phyloP scores from a whole-genome alignment of 1,284 basidiomycete genomes.

The Tylopilus sp. region DNA sequence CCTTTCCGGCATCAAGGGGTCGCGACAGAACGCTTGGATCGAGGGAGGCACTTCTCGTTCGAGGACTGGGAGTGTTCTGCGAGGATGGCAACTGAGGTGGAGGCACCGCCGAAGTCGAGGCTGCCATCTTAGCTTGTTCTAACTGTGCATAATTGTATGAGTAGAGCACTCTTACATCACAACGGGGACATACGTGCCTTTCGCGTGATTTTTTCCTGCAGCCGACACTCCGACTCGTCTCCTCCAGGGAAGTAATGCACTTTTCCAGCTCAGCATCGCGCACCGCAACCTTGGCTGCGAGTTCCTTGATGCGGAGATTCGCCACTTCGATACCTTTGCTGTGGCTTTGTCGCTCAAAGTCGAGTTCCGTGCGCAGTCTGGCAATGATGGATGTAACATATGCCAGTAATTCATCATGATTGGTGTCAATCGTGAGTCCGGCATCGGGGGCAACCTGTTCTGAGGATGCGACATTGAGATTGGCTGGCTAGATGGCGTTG shows the following conservation, averaged over 20 bases:
- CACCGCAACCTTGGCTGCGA: slow-evolving; percentile 66
- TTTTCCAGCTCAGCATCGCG: slow-evolving; percentile 66
- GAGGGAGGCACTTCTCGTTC: slow-evolving; percentile 37
- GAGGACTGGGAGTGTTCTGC: slow-evolving; percentile 15
- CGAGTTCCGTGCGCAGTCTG: slow-evolving; percentile 54
- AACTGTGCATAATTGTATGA: slow-evolving; percentile 26
- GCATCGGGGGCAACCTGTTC: slow-evolving; percentile 23
- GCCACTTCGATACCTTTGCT: slow-evolving; percentile 50
- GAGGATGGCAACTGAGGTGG: background rate
- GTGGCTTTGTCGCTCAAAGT: slow-evolving; percentile 58
- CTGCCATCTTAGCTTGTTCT: slow-evolving; percentile 24
- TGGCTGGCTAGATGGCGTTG: slow-evolving; percentile 29
- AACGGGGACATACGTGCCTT: slow-evolving; percentile 49
- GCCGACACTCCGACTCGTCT: slow-evolving; percentile 7
- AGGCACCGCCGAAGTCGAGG: slow-evolving; percentile 5
- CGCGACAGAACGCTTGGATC: slow-evolving; percentile 26
- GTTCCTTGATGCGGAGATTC: slow-evolving; percentile 54
- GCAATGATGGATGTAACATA: slow-evolving; percentile 58
- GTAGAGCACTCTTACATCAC: background rate
- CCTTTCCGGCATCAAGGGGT: background rate
- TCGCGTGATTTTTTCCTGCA: slow-evolving; percentile 39
- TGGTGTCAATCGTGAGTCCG: background rate
- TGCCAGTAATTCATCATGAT: slow-evolving; percentile 36
- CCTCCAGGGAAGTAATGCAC: slow-evolving; percentile 33
- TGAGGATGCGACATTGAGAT: slow-evolving; percentile 31